Percentiles rank a stretch among this genome's conserved stretches.
phyloP scores from a whole-genome alignment of 176 grass and related monocot genomes.

The Rhynchospora tenuis region DNA sequence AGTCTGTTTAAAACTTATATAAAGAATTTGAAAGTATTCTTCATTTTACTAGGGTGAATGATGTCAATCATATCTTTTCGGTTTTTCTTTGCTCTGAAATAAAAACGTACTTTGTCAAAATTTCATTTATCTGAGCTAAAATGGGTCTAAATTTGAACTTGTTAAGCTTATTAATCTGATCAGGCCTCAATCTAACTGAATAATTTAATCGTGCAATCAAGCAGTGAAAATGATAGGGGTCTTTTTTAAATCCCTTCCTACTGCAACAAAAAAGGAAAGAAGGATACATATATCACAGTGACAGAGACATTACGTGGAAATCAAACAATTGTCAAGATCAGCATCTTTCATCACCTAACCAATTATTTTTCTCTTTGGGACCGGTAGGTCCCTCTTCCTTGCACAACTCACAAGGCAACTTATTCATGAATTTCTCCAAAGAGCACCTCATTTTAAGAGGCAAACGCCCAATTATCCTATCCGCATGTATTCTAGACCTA shows the following conservation, averaged over 20 bases:
- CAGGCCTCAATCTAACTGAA: too few species aligned
- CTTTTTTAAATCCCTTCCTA: background rate
- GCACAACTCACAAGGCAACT: conserved; percentile 66
- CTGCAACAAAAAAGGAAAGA: background rate
- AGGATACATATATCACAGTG: background rate
- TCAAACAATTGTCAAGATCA: conserved; percentile 22
- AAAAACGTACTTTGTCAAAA: too few species aligned
- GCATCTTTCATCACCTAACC: conserved; percentile 79
- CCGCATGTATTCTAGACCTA: conserved; percentile 44
- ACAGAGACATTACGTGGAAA: background rate
- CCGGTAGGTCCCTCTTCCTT: conserved; percentile 83
- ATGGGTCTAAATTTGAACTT: too few species aligned
- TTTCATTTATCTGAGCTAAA: too few species aligned
- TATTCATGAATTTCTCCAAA: conserved; percentile 51
- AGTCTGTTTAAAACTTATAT: too few species aligned
- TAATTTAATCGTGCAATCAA: background rate
- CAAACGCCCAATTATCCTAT: conserved; percentile 28
- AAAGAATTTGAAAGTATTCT: too few species aligned
- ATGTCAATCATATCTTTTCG: too few species aligned
- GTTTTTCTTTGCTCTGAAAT: too few species aligned
- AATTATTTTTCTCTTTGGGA: conserved; percentile 88
- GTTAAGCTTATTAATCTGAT: too few species aligned
- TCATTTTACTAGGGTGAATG: too few species aligned
- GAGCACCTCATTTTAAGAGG: conserved; percentile 35
- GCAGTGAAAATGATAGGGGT: background rate